These are phyloP conservation scores for Carex parvula DNA, from an alignment of 176 grass and related monocot species.

Conservation along the genomic window DNA sequence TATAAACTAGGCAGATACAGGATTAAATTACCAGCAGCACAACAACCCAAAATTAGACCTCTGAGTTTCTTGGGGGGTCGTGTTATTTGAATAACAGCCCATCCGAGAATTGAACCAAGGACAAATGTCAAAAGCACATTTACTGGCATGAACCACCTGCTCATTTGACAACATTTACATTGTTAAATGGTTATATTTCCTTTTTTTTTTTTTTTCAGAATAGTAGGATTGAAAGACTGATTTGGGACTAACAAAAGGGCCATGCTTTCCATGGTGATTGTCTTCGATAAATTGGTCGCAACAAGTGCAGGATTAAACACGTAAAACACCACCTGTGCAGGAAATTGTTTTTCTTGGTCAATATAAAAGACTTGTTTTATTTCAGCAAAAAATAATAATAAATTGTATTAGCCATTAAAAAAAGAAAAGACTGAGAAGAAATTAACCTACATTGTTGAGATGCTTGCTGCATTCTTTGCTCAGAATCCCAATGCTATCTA, in stretches of 20 bases:
- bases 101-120: constrained; percentile 68
- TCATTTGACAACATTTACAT: constrained; percentile 2
- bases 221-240: neutral
- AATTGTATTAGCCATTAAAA: neutral
- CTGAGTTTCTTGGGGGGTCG: constrained; percentile 45
- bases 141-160: constrained; percentile 94
- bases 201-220: neutral
- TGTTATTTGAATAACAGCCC: constrained; percentile 54
- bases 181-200: constrained; percentile 1
- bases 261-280: constrained; percentile 81
- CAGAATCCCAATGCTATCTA: constrained; percentile 42
- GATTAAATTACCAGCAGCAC: constrained; percentile 61
- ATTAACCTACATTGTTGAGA: constrained; percentile 64
- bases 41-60: constrained; percentile 80
- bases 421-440: neutral
- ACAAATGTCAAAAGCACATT: constrained; percentile 65
- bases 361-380: neutral
- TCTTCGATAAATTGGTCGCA: constrained; percentile 44
- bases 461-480: constrained; percentile 52
- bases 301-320: constrained; percentile 76
- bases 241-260: constrained; percentile 50
- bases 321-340: constrained; percentile 72
- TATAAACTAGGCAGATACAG: neutral
- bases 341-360: constrained; percentile 2
- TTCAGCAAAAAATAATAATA: neutral